phyloP scores from a whole-genome alignment of 306 rosid genomes.

The Nissolia schottii region DNA sequence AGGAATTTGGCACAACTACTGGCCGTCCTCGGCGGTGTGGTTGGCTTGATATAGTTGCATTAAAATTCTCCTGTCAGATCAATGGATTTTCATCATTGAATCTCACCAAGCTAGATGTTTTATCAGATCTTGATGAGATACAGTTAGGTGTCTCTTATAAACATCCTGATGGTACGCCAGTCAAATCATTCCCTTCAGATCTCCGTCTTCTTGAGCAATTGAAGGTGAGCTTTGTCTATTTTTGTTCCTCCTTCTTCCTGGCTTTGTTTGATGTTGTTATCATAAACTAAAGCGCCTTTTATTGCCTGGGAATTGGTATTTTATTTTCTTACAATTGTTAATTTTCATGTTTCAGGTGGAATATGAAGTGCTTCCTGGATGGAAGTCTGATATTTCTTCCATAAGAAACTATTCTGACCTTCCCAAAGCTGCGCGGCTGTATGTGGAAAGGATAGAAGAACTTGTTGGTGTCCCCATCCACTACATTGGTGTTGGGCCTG shows the following conservation, averaged over 20 bases:
- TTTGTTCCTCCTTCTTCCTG: neutral
- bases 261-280: neutral
- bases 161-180: slow-evolving; percentile 56
- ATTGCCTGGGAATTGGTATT: neutral
- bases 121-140: slow-evolving; percentile 71
- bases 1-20: slow-evolving; percentile 95
- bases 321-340: slow-evolving; percentile 6
- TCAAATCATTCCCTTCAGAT: slow-evolving; percentile 79
- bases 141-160: slow-evolving; percentile 73
- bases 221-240: slow-evolving; percentile 46
- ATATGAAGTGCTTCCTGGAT: slow-evolving; percentile 80
- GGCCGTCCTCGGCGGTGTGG: slow-evolving; percentile 99
- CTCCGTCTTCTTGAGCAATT: slow-evolving; percentile 80
- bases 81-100: slow-evolving; percentile 84
- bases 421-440: slow-evolving; percentile 71
- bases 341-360: slow-evolving; percentile 60
- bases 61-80: slow-evolving; percentile 74
- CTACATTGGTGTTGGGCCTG: slow-evolving; percentile 93
- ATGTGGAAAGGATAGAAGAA: slow-evolving; percentile 89
- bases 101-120: slow-evolving; percentile 91
- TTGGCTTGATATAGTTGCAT: slow-evolving; percentile 87
- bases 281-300: neutral
- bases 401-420: slow-evolving; percentile 82
- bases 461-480: slow-evolving; percentile 80
- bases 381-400: slow-evolving; percentile 78